Percentiles rank a stretch among this genome's conserved stretches.
Conservation (phyloP, 2,329 filamentous ascomycete species). For the Diplodia scrobiculata region DNA sequence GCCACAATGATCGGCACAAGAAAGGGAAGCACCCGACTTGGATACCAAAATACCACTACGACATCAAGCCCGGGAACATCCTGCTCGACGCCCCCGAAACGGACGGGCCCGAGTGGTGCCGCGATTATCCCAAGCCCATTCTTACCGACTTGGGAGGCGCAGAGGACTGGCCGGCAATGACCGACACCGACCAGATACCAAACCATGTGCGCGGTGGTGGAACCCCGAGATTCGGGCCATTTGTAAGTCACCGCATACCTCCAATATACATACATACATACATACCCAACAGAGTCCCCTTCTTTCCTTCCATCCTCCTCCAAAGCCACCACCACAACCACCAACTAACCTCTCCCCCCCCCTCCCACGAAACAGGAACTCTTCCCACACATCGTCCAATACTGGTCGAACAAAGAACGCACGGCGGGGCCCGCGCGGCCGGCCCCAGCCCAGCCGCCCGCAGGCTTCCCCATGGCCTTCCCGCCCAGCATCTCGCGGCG, state of each 20-base stretch:
- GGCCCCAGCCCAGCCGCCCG: neutral
- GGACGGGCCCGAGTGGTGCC: neutral
- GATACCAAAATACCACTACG: neutral
- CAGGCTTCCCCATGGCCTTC: too few species aligned
- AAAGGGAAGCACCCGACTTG: neutral
- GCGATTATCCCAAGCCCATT: neutral
- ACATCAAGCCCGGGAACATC: constrained; percentile 24
- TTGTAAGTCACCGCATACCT: neutral
- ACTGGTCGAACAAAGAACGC: neutral
- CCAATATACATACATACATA: too few species aligned
- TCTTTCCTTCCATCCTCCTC: too few species aligned
- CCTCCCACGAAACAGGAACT: neutral
- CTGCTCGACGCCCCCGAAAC: neutral
- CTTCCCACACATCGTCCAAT: neutral
- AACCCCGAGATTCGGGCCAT: neutral
- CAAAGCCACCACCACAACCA: too few species aligned
- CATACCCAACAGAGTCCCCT: neutral
- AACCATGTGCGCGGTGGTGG: neutral
- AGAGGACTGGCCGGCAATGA: neutral
- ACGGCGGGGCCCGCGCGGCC: neutral
- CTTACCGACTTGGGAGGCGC: constrained; percentile 16
- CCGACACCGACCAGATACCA: neutral
- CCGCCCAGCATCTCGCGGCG: too few species aligned
- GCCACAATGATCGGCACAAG: neutral
- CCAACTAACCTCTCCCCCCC: too few species aligned